Evolutionary conservation across 371 early-diverging fungal genomes (phyloP).

Genomic region (Circinella minor): DNA sequence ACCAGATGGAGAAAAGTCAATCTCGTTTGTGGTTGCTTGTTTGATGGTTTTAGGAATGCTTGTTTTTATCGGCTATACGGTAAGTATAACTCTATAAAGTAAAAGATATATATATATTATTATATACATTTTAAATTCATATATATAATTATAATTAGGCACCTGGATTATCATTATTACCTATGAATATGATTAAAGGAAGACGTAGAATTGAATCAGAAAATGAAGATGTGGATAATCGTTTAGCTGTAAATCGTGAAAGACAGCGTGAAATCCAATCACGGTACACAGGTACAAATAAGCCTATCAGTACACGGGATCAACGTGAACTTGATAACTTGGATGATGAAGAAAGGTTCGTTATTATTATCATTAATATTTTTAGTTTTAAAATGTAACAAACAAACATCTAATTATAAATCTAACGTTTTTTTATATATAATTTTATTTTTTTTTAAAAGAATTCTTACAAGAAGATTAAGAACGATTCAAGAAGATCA

Average conservation of each 20-base stretch:
- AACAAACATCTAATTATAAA: no score
- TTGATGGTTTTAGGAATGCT: slow-evolving; percentile 51
- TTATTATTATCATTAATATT: background rate
- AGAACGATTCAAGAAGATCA: slow-evolving; percentile 38
- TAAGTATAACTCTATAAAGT: no score
- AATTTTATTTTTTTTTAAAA: slow-evolving; percentile 6
- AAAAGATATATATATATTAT: no score
- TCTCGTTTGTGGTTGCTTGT: slow-evolving; percentile 55
- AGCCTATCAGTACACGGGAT: slow-evolving; percentile 43
- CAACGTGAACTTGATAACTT: slow-evolving; percentile 49
- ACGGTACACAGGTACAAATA: slow-evolving; percentile 36
- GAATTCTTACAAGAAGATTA: slow-evolving; percentile 39
- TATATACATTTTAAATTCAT: no score
- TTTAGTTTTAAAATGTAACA: no score
- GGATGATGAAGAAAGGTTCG: slow-evolving; percentile 53
- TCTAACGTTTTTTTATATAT: no score
- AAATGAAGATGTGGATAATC: slow-evolving; percentile 40
- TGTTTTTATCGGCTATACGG: slow-evolving; percentile 58
- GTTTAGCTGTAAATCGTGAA: slow-evolving; percentile 42
- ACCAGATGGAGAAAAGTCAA: slow-evolving; percentile 54
- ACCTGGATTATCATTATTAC: slow-evolving; percentile 59
- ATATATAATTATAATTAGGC: slow-evolving; percentile 41
- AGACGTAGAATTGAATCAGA: slow-evolving; percentile 40
- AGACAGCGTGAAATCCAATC: slow-evolving; percentile 45
- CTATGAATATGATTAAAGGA: slow-evolving; percentile 55